These are phyloP conservation scores for Candida glucosophila DNA, from an alignment of 1,139 yeast genomes.

Conservation along the genomic window DNA sequence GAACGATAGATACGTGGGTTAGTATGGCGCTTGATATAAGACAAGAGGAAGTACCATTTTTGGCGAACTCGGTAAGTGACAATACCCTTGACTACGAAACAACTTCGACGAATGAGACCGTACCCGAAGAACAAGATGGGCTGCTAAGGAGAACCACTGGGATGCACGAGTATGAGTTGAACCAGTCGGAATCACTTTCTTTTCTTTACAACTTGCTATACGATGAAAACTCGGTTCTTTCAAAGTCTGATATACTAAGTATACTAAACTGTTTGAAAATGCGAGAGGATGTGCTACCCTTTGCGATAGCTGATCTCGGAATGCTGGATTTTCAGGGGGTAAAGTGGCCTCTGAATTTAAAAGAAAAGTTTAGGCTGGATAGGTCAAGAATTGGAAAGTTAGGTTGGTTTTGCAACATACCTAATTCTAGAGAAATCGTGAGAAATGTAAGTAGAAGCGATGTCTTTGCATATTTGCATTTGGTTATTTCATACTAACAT, in stretches of 20 bases:
- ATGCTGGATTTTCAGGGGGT: constrained; percentile 29
- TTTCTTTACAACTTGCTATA: constrained; percentile 32
- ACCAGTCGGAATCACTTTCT: constrained; percentile 33
- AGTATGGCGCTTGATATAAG: constrained; percentile 12
- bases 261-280: constrained; percentile 27
- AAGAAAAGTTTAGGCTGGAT: constrained; percentile 24
- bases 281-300: constrained; percentile 28
- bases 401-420: constrained; percentile 34
- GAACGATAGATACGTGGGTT: too few species aligned
- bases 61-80: too few species aligned
- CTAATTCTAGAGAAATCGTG: constrained; percentile 25
- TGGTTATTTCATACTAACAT: constrained; percentile 1
- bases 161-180: constrained; percentile 29
- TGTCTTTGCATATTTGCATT: constrained; percentile 6
- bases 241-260: constrained; percentile 28
- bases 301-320: constrained; percentile 10
- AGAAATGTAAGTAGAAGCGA: constrained; percentile 28
- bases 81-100: too few species aligned
- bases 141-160: too few species aligned
- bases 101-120: too few species aligned
- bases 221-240: constrained; percentile 26
- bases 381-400: constrained; percentile 25
- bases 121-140: too few species aligned
- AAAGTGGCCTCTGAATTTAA: constrained; percentile 25
- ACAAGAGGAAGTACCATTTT: constrained; percentile 5